phyloP scores from a whole-genome alignment of 495 filamentous ascomycete species.

The Lentithecium fluviatile region DNA sequence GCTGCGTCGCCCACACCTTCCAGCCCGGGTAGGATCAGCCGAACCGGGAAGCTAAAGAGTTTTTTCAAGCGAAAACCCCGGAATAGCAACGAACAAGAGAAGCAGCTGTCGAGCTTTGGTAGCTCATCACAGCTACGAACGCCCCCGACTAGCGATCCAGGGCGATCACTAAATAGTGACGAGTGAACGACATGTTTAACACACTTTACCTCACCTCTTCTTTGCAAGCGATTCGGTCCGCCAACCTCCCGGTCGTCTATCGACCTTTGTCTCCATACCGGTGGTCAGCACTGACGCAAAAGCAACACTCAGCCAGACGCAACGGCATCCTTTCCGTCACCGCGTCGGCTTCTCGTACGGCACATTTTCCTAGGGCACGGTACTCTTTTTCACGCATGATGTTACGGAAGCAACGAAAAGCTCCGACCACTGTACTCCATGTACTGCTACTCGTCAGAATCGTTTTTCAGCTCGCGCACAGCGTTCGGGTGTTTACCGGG shows the following conservation, averaged over 20 bases:
- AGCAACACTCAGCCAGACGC: too few species aligned
- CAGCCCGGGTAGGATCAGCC: conserved; percentile 22
- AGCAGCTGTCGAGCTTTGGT: conserved; percentile 25
- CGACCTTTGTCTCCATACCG: background rate
- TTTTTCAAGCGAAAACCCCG: conserved; percentile 31
- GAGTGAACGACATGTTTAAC: conserved; percentile 17
- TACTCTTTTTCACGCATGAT: conserved; percentile 5
- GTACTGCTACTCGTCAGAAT: background rate
- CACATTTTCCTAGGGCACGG: background rate
- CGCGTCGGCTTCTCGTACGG: too few species aligned
- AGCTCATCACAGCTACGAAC: conserved; percentile 30
- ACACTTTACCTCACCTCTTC: background rate
- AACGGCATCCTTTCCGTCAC: too few species aligned
- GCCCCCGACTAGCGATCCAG: conserved; percentile 33
- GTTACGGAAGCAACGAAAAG: conserved; percentile 13
- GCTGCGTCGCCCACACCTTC: conserved; percentile 22
- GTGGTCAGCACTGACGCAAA: too few species aligned
- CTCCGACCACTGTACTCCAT: conserved; percentile 5
- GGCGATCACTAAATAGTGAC: conserved; percentile 19
- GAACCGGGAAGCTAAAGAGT: conserved; percentile 24
- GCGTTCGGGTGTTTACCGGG: conserved; percentile 7
- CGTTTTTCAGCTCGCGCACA: background rate
- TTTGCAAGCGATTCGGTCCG: background rate
- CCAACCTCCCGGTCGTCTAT: too few species aligned
- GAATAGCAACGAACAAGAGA: conserved; percentile 22